Percentiles rank a stretch among this genome's conserved stretches.
These are phyloP conservation scores for Cyberlindnera mycetangii DNA, from an alignment of 805 yeast genomes.

Conservation along the genomic window DNA sequence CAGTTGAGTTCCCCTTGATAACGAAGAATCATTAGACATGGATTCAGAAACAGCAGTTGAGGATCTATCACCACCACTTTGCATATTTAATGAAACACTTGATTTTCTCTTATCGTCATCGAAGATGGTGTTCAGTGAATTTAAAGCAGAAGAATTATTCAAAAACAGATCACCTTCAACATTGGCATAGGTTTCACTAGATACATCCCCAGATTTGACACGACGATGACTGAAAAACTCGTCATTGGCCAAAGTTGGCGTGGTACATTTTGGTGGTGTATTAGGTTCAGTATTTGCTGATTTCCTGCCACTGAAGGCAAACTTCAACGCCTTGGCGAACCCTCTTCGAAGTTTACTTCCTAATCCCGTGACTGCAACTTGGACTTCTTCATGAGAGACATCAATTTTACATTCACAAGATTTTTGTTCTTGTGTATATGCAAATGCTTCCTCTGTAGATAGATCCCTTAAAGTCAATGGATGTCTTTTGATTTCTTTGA, in stretches of 20 bases:
- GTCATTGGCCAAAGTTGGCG: background rate
- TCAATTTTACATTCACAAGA: conserved; percentile 39
- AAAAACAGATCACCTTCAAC: conserved; percentile 33
- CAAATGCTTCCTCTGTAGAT: conserved; percentile 25
- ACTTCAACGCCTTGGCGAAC: conserved; percentile 27
- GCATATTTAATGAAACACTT: conserved; percentile 14
- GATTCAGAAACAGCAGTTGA: conserved; percentile 5
- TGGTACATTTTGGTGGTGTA: background rate
- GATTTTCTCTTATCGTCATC: conserved; percentile 23
- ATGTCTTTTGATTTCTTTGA: conserved; percentile 71
- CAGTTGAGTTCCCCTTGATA: conserved; percentile 45
- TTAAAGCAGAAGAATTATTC: conserved; percentile 25
- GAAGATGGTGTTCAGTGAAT: conserved; percentile 26
- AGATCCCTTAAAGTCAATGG: conserved; percentile 58
- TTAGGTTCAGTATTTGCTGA: conserved; percentile 1
- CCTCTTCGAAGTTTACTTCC: conserved; percentile 53
- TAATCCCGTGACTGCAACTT: conserved; percentile 79
- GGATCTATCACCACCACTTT: background rate
- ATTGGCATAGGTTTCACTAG: conserved; percentile 24
- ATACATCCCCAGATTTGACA: conserved; percentile 24
- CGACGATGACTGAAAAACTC: conserved; percentile 16
- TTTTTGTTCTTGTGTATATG: conserved; percentile 26
- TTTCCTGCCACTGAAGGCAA: conserved; percentile 12
- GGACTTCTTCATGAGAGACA: conserved; percentile 64
- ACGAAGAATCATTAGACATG: conserved; percentile 29